These are phyloP conservation scores for Vinca major DNA, from an alignment of 305 asterid species.

Conservation along the genomic window DNA sequence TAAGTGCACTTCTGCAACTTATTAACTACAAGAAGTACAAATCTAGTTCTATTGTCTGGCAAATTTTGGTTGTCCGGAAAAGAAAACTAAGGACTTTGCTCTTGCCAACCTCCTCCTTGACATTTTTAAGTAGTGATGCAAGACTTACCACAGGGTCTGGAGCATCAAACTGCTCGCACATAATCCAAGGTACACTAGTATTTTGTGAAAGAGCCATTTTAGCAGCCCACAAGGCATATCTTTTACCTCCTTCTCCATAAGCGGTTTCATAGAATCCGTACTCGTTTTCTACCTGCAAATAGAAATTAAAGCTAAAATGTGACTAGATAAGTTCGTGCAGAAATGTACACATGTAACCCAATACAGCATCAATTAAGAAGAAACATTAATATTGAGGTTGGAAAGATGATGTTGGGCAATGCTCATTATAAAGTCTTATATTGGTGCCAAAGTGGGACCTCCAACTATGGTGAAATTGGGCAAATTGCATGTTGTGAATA, in stretches of 20 bases:
- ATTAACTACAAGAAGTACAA: not conserved
- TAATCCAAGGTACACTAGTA: constrained; percentile 92
- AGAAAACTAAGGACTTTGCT: not conserved
- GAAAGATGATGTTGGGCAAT: not conserved
- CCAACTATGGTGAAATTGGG: not conserved
- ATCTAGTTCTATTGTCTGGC: not conserved
- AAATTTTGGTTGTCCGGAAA: not conserved
- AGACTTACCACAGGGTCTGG: constrained; percentile 64
- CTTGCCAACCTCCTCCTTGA: not conserved
- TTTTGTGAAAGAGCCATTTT: constrained; percentile 75
- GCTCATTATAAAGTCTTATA: not conserved
- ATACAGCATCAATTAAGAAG: not conserved
- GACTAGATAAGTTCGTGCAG: not conserved
- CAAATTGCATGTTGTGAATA: not conserved
- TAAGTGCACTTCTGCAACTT: not conserved
- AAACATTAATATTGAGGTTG: not conserved
- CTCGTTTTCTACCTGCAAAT: constrained; percentile 79
- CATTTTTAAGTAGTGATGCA: constrained; percentile 2
- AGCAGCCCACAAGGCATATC: constrained; percentile 82
- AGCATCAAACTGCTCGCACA: constrained; percentile 90
- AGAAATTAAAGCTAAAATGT: not conserved
- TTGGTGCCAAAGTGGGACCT: not conserved
- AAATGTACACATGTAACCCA: not conserved
- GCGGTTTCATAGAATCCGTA: constrained; percentile 78
- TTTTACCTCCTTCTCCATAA: constrained; percentile 90